Percentiles rank a stretch among this genome's conserved stretches.
Evolutionary conservation across 495 filamentous ascomycete species (phyloP).

Genomic region (Melanomma pulvis-pyrius): DNA sequence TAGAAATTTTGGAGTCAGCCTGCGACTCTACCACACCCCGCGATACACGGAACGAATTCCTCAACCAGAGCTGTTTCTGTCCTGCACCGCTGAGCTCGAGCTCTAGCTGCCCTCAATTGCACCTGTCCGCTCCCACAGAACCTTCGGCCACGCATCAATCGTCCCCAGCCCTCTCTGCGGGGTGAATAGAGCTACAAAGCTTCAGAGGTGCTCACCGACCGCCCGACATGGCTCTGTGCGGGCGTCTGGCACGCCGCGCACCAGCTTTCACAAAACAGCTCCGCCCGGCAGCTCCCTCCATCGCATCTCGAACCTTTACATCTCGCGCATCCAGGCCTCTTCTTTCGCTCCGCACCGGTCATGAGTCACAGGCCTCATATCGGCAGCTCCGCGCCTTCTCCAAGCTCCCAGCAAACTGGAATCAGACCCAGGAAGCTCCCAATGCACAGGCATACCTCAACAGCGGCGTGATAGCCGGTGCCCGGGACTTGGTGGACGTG

Average conservation of each 20-base stretch:
- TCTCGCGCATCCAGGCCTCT: slow-evolving; percentile 22
- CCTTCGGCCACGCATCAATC: neutral
- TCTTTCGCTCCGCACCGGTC: slow-evolving; percentile 7
- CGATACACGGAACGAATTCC: slow-evolving; percentile 4
- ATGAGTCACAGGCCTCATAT: slow-evolving; percentile 26
- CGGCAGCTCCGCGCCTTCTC: slow-evolving; percentile 36
- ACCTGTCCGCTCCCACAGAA: neutral
- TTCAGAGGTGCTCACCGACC: slow-evolving; percentile 13
- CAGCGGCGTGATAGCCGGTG: slow-evolving; percentile 77
- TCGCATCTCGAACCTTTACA: slow-evolving; percentile 20
- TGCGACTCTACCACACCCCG: slow-evolving; percentile 15
- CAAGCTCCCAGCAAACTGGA: slow-evolving; percentile 28
- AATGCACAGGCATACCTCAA: slow-evolving; percentile 85
- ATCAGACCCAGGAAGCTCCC: slow-evolving; percentile 64
- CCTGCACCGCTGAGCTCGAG: neutral
- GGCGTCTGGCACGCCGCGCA: slow-evolving; percentile 39
- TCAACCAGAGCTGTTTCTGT: slow-evolving; percentile 7
- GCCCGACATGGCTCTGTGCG: slow-evolving; percentile 40
- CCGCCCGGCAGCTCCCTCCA: slow-evolving; percentile 16
- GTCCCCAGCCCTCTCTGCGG: neutral
- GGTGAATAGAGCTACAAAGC: slow-evolving; percentile 28
- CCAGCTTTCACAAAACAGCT: slow-evolving; percentile 29
- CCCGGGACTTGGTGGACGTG: slow-evolving; percentile 78
- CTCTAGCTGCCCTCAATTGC: slow-evolving; percentile 27
- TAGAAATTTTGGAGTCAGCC: slow-evolving; percentile 4